These are phyloP conservation scores for Fusarium avenaceum DNA, from an alignment of 2,329 filamentous ascomycete species.

Conservation along the genomic window DNA sequence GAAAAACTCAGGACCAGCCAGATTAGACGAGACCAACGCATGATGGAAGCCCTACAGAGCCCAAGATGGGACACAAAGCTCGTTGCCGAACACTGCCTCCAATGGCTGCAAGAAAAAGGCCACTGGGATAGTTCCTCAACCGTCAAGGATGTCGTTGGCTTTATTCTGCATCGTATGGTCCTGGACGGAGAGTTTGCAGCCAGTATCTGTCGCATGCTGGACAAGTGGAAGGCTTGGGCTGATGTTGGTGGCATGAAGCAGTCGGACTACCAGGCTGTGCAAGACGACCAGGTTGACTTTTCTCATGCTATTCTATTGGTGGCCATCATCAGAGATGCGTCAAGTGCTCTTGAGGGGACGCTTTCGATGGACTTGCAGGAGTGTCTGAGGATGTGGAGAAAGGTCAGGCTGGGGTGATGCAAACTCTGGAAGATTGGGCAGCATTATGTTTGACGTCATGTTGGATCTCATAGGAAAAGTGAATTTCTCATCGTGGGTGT, in stretches of 20 bases:
- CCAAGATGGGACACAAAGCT: conserved; percentile 65
- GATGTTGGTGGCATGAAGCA: conserved; percentile 68
- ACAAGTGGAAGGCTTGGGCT: conserved; percentile 67
- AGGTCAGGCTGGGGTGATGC: conserved; percentile 61
- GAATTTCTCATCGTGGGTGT: too few relatives aligned
- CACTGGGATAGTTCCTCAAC: conserved; percentile 46
- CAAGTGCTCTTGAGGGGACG: conserved; percentile 61
- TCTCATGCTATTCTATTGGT: conserved; percentile 63
- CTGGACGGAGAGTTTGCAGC: conserved; percentile 61
- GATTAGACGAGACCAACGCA: conserved; percentile 61
- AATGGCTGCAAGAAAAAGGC: conserved; percentile 58
- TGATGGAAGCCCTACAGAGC: conserved; percentile 66
- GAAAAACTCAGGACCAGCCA: conserved; percentile 56
- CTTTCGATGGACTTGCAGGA: conserved; percentile 68
- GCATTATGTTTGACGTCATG: too few relatives aligned
- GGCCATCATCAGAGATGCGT: conserved; percentile 62
- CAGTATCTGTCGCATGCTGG: conserved; percentile 60
- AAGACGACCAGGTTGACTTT: conserved; percentile 58
- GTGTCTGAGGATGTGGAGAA: conserved; percentile 66
- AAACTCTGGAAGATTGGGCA: too few relatives aligned
- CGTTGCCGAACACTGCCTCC: conserved; percentile 60
- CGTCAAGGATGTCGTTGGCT: conserved; percentile 60
- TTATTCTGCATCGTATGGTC: conserved; percentile 66
- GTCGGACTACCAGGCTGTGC: conserved; percentile 59
- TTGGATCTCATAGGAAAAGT: too few relatives aligned